Base-by-base conservation (phyloP, 192 early-diverging fungal genomes). In the Geosiphon pyriformis region DNA sequence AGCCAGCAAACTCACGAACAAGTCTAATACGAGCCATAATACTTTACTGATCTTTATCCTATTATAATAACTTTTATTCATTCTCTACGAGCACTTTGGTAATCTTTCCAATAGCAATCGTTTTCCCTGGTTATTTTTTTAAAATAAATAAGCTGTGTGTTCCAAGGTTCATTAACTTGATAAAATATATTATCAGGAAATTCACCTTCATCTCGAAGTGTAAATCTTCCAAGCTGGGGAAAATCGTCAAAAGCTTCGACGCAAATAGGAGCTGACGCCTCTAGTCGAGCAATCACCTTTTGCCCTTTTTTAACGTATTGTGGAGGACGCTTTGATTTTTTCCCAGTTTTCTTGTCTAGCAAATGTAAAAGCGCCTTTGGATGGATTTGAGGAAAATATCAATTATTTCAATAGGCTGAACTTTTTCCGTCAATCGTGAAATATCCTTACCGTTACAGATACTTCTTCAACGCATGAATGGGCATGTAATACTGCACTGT, bases 21-120 rank as follows among this genome's bases (percentile, higher is more conserved):
- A n/a, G n/a, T n/a, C n/a, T n/a, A n/a, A n/a, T n/a, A n/a, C n/a
- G n/a, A n/a, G n/a, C n/a, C n/a, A n/a, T n/a, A n/a, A n/a, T n/a
- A n/a, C n/a, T n/a, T n/a, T n/a, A n/a, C n/a, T n/a, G n/a, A n/a
- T n/a, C n/a, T n/a, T n/a, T n/a, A n/a, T n/a, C n/a, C n/a, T n/a
- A n/a, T n/a, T n/a, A 42, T 42, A 42, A 10, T 15, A 42, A 42
- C 37, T 6, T 42, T 50, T 32, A 31, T 51, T 31, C 61, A 23
- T 51, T 50, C 48, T 56, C 65, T 46, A 67, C 56, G n/a, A n/a
- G n/a, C 22, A 67, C 53, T 46, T 92, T 94, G 54, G 88, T 87
- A 51, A 99, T 80, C 76, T 94, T 94, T 65, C 97, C 97, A 61
- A 99, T 90, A 32, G 95, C 97, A 73, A 94, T 85, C n/a, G 92